Percentiles rank a stretch among this genome's conserved stretches.
phyloP scores from a whole-genome alignment of 495 filamentous ascomycete species.

The Hypoxylon fragiforme region DNA sequence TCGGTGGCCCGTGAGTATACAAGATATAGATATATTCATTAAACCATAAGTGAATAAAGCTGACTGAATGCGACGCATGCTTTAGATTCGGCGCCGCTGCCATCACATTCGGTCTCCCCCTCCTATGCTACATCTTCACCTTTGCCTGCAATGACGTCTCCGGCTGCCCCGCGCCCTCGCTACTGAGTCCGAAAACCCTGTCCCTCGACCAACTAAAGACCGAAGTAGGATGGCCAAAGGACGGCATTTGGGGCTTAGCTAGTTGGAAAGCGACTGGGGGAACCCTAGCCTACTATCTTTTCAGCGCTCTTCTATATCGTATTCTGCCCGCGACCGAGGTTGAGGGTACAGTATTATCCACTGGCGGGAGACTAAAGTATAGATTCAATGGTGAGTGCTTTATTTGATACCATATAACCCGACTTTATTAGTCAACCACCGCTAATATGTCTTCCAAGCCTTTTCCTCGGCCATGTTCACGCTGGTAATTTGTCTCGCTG shows the following conservation, averaged over 20 bases:
- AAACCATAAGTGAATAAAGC: slow-evolving; percentile 11
- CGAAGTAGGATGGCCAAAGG: slow-evolving; percentile 77
- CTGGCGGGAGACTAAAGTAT: slow-evolving; percentile 79
- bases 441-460: slow-evolving; percentile 50
- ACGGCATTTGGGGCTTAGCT: slow-evolving; percentile 64
- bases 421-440: background rate
- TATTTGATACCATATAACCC: background rate
- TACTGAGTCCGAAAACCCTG: slow-evolving; percentile 73
- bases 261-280: slow-evolving; percentile 65
- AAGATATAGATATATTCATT: background rate
- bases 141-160: slow-evolving; percentile 92
- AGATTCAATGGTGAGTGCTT: slow-evolving; percentile 84
- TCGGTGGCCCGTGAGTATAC: slow-evolving; percentile 81
- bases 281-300: slow-evolving; percentile 76
- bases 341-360: slow-evolving; percentile 68
- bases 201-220: slow-evolving; percentile 69
- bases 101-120: slow-evolving; percentile 76
- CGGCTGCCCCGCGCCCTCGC: slow-evolving; percentile 87
- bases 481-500: slow-evolving; percentile 66
- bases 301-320: slow-evolving; percentile 73
- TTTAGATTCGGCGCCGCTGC: slow-evolving; percentile 73
- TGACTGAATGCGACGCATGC: slow-evolving; percentile 23
- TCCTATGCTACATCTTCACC: slow-evolving; percentile 70
- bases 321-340: slow-evolving; percentile 76
- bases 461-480: slow-evolving; percentile 74